Evolutionary conservation across 768 basidiomycete genomes (phyloP).

Genomic region (Russula emetica): DNA sequence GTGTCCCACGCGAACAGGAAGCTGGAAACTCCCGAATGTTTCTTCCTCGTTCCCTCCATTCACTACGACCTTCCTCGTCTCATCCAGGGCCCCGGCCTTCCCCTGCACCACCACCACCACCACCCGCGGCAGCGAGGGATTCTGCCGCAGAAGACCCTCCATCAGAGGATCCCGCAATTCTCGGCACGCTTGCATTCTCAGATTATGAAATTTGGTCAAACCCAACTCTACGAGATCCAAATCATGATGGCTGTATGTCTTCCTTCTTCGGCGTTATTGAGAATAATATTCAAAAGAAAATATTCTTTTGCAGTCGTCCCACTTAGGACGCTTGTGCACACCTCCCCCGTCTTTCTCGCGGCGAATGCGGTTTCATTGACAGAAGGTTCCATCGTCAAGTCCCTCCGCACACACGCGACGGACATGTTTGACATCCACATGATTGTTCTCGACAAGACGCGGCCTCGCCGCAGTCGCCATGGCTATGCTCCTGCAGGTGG

Average conservation of each 20-base stretch:
- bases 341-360: conserved; percentile 35
- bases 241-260: conserved; percentile 49
- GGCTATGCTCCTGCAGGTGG: conserved; percentile 39
- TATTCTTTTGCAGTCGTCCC: conserved; percentile 24
- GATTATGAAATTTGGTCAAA: conserved; percentile 67
- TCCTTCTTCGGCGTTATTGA: neutral
- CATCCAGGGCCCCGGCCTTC: neutral
- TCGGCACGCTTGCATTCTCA: conserved; percentile 61
- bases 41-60: neutral
- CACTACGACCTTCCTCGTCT: neutral
- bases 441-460: conserved; percentile 41
- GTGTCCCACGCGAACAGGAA: neutral
- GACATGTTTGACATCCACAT: conserved; percentile 58
- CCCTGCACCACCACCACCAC: neutral
- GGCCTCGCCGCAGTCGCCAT: neutral
- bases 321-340: conserved; percentile 47
- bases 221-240: conserved; percentile 48
- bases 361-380: conserved; percentile 28
- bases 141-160: neutral
- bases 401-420: conserved; percentile 48
- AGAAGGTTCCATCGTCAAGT: conserved; percentile 53
- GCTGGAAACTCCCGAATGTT: neutral
- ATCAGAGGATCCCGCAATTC: conserved; percentile 41
- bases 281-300: too few relatives aligned
- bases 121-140: neutral